Evolutionary conservation across 768 basidiomycete species (phyloP).

Genomic region (Pulveroboletus frians): DNA sequence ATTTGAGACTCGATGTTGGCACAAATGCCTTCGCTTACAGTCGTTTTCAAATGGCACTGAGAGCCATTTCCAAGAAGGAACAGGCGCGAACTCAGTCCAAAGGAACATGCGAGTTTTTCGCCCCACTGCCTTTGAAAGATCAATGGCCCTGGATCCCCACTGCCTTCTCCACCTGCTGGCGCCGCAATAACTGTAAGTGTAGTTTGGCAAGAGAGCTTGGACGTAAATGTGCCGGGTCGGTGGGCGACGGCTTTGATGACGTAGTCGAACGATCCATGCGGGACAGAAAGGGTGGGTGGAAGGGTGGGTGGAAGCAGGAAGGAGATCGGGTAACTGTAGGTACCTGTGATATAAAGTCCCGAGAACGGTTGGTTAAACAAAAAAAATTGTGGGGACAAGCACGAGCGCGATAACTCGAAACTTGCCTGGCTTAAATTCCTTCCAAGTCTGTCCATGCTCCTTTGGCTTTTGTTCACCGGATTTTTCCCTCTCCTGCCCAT

Average conservation of each 20-base stretch:
- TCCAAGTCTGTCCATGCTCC: conserved; percentile 58
- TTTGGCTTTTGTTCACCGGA: conserved; percentile 30
- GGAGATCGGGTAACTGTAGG: conserved; percentile 93
- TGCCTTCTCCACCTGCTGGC: conserved; percentile 69
- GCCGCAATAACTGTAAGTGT: conserved; percentile 74
- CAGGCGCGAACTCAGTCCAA: conserved; percentile 71
- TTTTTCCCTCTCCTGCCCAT: conserved; percentile 12
- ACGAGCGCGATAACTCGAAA: neutral
- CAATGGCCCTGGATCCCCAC: conserved; percentile 65
- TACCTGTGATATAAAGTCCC: conserved; percentile 45
- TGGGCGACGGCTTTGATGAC: conserved; percentile 76
- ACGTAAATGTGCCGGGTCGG: conserved; percentile 79
- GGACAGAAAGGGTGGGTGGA: conserved; percentile 74
- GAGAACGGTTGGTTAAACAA: neutral
- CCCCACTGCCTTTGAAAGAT: conserved; percentile 90
- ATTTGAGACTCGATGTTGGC: neutral
- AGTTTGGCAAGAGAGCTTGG: conserved; percentile 64
- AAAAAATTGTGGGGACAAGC: neutral
- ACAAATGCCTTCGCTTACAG: neutral
- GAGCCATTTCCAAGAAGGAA: conserved; percentile 84
- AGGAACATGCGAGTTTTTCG: conserved; percentile 75
- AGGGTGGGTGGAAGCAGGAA: conserved; percentile 77
- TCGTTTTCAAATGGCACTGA: conserved; percentile 2
- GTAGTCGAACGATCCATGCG: conserved; percentile 76
- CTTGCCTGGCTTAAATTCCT: conserved; percentile 85